These are phyloP conservation scores for Oryza punctata DNA, from an alignment of 176 grass and related monocot species.

Conservation along the genomic window DNA sequence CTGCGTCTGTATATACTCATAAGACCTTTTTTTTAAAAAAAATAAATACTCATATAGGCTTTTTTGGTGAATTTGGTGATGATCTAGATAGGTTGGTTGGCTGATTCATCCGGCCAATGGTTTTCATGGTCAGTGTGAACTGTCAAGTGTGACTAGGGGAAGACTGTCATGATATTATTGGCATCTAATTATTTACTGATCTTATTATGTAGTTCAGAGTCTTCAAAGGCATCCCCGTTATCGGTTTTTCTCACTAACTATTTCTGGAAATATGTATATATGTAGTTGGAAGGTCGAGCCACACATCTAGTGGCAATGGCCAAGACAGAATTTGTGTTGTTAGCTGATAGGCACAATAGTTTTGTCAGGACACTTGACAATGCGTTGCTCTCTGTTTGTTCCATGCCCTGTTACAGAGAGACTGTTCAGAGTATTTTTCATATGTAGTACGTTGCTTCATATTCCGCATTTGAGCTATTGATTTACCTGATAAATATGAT, in stretches of 20 bases:
- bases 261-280: background rate
- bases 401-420: background rate
- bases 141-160: conserved; percentile 4
- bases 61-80: conserved; percentile 23
- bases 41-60: background rate
- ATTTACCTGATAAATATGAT: background rate
- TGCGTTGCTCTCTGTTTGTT: background rate
- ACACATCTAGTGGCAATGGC: background rate
- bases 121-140: background rate
- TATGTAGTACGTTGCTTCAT: background rate
- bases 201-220: background rate
- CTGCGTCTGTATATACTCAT: background rate
- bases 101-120: background rate
- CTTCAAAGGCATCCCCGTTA: background rate
- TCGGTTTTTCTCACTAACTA: background rate
- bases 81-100: background rate
- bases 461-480: background rate
- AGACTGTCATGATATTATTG: background rate
- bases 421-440: background rate
- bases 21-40: too few relatives aligned
- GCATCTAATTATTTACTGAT: conserved; percentile 2
- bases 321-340: background rate
- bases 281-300: background rate
- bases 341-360: background rate
- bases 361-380: background rate